phyloP scores from a whole-genome alignment of 768 basidiomycete species.

The Collybia sordida region DNA sequence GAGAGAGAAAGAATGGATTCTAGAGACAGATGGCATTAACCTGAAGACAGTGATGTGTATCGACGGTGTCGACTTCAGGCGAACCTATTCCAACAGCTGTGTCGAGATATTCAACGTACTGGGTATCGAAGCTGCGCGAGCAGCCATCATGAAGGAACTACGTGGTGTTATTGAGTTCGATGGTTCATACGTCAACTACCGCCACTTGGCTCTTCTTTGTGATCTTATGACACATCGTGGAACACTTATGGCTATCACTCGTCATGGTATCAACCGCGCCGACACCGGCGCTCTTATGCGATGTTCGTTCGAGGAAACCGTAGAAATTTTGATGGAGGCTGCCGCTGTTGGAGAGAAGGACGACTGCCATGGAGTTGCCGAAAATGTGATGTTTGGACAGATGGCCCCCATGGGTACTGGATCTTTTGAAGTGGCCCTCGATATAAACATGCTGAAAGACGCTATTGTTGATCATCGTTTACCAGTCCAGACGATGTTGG shows the following conservation, averaged over 20 bases:
- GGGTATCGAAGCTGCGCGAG: constrained; percentile 96
- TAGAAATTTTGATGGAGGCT: constrained; percentile 98
- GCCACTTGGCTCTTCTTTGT: constrained; percentile 94
- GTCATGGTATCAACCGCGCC: constrained; percentile 98
- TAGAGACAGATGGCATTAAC: constrained; percentile 97
- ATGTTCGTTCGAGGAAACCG: constrained; percentile 99
- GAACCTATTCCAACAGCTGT: constrained; percentile 97
- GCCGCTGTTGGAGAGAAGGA: constrained; percentile 98
- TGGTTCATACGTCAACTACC: constrained; percentile 98
- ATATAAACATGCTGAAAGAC: constrained; percentile 98
- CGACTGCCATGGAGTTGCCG: constrained; percentile 97
- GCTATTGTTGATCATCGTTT: constrained; percentile 96
- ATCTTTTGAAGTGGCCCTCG: constrained; percentile 91
- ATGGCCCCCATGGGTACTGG: constrained; percentile 99
- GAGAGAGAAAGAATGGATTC: constrained; percentile 86
- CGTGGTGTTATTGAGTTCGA: constrained; percentile 98
- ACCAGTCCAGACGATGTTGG: constrained; percentile 79
- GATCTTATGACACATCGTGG: constrained; percentile 99
- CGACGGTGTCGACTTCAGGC: constrained; percentile 89
- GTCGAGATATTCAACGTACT: constrained; percentile 92
- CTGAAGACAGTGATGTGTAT: constrained; percentile 93
- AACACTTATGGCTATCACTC: constrained; percentile 94
- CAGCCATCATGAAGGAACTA: constrained; percentile 91
- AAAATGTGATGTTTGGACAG: constrained; percentile 98
- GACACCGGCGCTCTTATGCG: constrained; percentile 99